These are phyloP conservation scores for Coelastrella sp. DNA, from an alignment of 139 green algal genomes.

Conservation along the genomic window DNA sequence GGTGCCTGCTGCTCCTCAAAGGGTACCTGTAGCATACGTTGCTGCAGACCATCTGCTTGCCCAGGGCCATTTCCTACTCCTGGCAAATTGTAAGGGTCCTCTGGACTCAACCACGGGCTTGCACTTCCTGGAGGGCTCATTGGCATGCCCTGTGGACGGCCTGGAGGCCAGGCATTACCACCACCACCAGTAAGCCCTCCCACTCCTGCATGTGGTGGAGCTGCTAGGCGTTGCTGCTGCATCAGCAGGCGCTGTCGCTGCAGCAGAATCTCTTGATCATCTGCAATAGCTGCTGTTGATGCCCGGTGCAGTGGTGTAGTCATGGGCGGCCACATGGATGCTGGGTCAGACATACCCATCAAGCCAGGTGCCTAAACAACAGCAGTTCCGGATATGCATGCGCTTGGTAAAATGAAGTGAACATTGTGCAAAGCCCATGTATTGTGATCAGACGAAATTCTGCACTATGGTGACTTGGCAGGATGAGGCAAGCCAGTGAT, in stretches of 20 bases:
- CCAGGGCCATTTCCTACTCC: neutral
- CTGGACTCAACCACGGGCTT: neutral
- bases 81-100: neutral
- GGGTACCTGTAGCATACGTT: neutral
- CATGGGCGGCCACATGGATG: too few species aligned
- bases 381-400: too few species aligned
- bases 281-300: too few species aligned
- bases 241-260: neutral
- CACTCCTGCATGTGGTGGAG: neutral
- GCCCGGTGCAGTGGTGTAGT: too few species aligned
- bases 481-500: too few species aligned
- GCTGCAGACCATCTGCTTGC: neutral
- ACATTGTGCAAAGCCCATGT: too few species aligned
- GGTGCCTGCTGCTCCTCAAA: constrained; percentile 14
- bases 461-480: too few species aligned
- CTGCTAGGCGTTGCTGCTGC: neutral
- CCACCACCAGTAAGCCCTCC: too few species aligned
- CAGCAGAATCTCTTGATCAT: neutral
- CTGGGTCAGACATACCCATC: too few species aligned
- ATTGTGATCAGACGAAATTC: too few species aligned
- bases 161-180: neutral
- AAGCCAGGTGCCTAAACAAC: too few species aligned
- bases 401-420: too few species aligned
- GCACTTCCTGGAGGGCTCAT: neutral
- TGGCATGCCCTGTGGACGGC: neutral